Base-by-base conservation (phyloP, 192 early-diverging fungal genomes). In the Helicostylum pulchrum region DNA sequence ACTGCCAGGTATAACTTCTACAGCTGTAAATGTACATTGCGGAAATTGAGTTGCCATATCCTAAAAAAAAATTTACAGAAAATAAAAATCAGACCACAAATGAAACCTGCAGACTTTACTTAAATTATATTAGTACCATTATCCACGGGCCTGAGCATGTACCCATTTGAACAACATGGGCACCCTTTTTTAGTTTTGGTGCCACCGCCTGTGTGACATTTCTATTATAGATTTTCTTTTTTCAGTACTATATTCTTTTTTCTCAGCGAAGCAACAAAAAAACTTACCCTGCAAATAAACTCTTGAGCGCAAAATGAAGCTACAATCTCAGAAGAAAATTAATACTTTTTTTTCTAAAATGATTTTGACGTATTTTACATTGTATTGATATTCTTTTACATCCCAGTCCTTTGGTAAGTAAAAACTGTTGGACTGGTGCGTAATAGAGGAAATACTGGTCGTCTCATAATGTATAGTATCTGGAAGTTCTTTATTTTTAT, bases 341-440 rank as follows among this genome's bases (percentile, higher is more conserved):
- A 43, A 23, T 31, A 20, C 42, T 17, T 31, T 7, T 10, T 39
- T 20, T 42, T n/a, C n/a, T n/a, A n/a, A n/a, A n/a, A n/a, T n/a
- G n/a, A n/a, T n/a, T 42, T 42, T 45, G 15, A 53, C n/a, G 20
- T 62, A 48, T 62, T 52, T n/a, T 53, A 64, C 62, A 44, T 50
- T 43, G 8, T 64, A 51, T 36, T 52, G 42, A 17, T 20, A 19
- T 15, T 64, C 62, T 9, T 44, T 21, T 21, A 42, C 19, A 43
- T 64, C 62, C 62, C 62, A 64, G 9, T 64, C 62, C 26, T 64
- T 64, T 44, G 62, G 62, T 23, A 64, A 26, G 20, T 39, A 64
- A 30, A 53, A 64, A 23, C 62, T 64, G 12, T 64, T 45, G 12
- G 62, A 64, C 26, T 58, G 56, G 10, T 39, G 32, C 7, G 53